Conservation (phyloP, 1,284 basidiomycete species). For the Cutaneotrichosporon sp. region DNA sequence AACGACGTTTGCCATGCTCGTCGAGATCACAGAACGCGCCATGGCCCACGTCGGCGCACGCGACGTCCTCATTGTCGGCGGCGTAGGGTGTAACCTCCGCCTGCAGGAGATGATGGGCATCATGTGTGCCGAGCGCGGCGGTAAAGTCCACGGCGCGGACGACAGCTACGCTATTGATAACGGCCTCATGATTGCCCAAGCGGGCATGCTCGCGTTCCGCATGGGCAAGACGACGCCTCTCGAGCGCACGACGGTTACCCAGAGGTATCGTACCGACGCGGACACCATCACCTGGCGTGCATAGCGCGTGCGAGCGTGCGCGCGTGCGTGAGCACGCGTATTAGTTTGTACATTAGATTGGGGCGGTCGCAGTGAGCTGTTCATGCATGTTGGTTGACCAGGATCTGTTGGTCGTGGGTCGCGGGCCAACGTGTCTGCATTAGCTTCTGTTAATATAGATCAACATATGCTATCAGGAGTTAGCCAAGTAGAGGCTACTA, state of each 20-base stretch:
- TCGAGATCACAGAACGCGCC: constrained; percentile 97
- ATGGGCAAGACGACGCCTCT: constrained; percentile 84
- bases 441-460: too few species aligned
- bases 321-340: too few species aligned
- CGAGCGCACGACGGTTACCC: constrained; percentile 76
- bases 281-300: neutral
- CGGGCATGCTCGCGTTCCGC: constrained; percentile 81
- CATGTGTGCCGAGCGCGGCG: constrained; percentile 87
- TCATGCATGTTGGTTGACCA: too few species aligned
- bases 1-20: constrained; percentile 96
- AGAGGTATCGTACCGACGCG: constrained; percentile 56
- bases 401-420: too few species aligned
- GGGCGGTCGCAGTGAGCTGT: neutral
- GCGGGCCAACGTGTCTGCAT: too few species aligned
- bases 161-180: constrained; percentile 97
- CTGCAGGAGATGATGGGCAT: constrained; percentile 98
- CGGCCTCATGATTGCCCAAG: constrained; percentile 99
- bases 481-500: too few species aligned
- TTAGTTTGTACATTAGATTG: too few species aligned
- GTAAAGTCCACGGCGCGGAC: constrained; percentile 90
- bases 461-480: too few species aligned
- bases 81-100: constrained; percentile 93
- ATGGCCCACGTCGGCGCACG: constrained; percentile 98
- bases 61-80: constrained; percentile 96
- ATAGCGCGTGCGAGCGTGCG: too few species aligned